Conservation (phyloP, 495 filamentous ascomycete species). For the Pyrenula aspistea region DNA sequence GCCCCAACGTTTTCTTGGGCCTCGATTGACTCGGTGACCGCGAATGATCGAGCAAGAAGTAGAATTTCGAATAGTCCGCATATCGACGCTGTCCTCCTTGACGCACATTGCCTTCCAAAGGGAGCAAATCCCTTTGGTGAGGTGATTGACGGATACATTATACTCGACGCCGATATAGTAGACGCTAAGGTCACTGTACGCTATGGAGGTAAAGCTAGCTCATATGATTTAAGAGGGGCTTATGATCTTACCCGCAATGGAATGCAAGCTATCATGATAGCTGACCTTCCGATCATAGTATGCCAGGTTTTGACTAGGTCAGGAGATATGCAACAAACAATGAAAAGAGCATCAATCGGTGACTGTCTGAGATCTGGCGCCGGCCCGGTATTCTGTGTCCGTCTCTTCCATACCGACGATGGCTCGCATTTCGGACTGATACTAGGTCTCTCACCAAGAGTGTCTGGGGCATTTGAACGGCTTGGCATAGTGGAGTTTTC, state of each 20-base stretch:
- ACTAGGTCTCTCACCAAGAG: background rate
- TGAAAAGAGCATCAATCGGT: background rate
- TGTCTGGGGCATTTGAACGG: background rate
- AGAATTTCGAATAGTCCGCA: too few relatives aligned
- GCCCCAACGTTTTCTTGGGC: background rate
- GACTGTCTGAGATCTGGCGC: background rate
- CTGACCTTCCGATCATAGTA: background rate
- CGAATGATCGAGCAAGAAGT: too few relatives aligned
- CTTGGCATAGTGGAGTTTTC: background rate
- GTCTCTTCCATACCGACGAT: background rate
- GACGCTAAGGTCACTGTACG: background rate
- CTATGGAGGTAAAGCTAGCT: background rate
- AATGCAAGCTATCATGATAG: background rate
- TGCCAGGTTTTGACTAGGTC: background rate
- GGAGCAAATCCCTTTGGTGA: background rate
- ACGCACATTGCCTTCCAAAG: background rate
- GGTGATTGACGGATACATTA: background rate
- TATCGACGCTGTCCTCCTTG: background rate
- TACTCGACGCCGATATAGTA: background rate
- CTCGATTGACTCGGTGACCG: background rate
- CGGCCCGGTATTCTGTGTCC: background rate
- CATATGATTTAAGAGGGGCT: too few relatives aligned
- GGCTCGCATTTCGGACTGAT: background rate
- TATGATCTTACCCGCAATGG: too few relatives aligned
- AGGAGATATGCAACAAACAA: background rate